Evolutionary conservation across 306 rosid species (phyloP).

Genomic region (Ochetophila trinervis): DNA sequence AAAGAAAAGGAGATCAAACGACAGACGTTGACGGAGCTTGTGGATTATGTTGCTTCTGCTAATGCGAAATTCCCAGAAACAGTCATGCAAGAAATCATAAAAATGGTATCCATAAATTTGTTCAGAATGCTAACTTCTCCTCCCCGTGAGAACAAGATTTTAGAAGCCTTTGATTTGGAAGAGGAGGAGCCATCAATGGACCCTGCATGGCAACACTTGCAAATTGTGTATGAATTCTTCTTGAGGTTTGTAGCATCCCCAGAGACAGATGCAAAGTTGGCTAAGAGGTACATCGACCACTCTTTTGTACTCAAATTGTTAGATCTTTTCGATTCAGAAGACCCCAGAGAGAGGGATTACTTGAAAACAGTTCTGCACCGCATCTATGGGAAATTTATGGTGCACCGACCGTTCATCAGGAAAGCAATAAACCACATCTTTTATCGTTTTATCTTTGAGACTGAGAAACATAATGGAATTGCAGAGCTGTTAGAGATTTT

Average conservation of each 20-base stretch:
- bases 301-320: constrained; percentile 82
- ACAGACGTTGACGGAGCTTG: constrained; percentile 84
- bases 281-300: constrained; percentile 91
- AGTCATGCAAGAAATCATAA: constrained; percentile 72
- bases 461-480: constrained; percentile 96
- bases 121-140: constrained; percentile 76
- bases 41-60: constrained; percentile 79
- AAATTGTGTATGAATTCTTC: constrained; percentile 79
- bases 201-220: constrained; percentile 95
- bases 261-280: constrained; percentile 92
- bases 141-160: constrained; percentile 68
- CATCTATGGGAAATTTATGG: constrained; percentile 96
- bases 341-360: constrained; percentile 93
- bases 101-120: constrained; percentile 77
- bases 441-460: constrained; percentile 84
- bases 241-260: constrained; percentile 90
- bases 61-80: constrained; percentile 76
- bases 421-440: constrained; percentile 91
- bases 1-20: constrained; percentile 88
- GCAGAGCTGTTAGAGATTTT: constrained; percentile 88
- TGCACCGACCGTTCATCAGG: constrained; percentile 90
- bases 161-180: constrained; percentile 82
- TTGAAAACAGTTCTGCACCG: constrained; percentile 96
- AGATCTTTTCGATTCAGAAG: constrained; percentile 97
- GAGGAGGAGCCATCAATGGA: constrained; percentile 98